These are phyloP conservation scores for Syzygium oleosum DNA, from an alignment of 345 rosid species.

Conservation along the genomic window DNA sequence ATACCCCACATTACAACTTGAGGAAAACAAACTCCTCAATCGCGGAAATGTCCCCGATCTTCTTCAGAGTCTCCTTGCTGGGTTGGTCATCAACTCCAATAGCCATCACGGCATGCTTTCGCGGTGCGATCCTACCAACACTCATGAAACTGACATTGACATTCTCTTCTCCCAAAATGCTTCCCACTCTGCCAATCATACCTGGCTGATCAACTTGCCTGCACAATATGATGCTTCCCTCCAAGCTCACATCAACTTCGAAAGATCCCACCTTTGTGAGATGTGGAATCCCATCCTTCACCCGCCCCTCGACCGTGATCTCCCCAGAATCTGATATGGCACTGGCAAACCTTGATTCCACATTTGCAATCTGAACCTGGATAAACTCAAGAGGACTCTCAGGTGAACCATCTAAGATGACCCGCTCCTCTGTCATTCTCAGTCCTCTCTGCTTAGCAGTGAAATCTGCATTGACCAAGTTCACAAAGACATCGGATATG, in stretches of 20 bases:
- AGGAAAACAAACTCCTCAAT: slow-evolving; percentile 76
- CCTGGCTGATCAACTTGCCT: slow-evolving; percentile 86
- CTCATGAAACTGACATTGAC: slow-evolving; percentile 84
- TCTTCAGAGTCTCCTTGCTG: slow-evolving; percentile 40
- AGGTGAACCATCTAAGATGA: slow-evolving; percentile 51
- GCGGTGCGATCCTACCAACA: slow-evolving; percentile 77
- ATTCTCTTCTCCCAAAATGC: slow-evolving; percentile 63
- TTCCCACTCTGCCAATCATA: slow-evolving; percentile 73
- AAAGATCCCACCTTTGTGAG: slow-evolving; percentile 73
- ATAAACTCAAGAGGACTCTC: slow-evolving; percentile 64
- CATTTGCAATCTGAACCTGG: slow-evolving; percentile 71
- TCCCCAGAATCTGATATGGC: slow-evolving; percentile 69
- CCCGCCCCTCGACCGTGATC: slow-evolving; percentile 60
- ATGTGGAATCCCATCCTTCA: slow-evolving; percentile 73
- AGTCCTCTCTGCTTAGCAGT: slow-evolving; percentile 80
- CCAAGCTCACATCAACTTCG: slow-evolving; percentile 75
- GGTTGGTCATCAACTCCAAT: slow-evolving; percentile 79
- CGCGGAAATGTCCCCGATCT: slow-evolving; percentile 56
- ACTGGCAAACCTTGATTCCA: slow-evolving; percentile 68
- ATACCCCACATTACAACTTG: slow-evolving; percentile 29
- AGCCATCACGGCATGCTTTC: slow-evolving; percentile 82
- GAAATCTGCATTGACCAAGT: slow-evolving; percentile 75
- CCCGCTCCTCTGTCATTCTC: slow-evolving; percentile 60
- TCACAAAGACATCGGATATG: slow-evolving; percentile 59
- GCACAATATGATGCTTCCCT: slow-evolving; percentile 70